Percentiles rank a stretch among this genome's conserved stretches.
Evolutionary conservation across 2,329 filamentous ascomycete species (phyloP).

Genomic region (Paraphaeosphaeria minitans): DNA sequence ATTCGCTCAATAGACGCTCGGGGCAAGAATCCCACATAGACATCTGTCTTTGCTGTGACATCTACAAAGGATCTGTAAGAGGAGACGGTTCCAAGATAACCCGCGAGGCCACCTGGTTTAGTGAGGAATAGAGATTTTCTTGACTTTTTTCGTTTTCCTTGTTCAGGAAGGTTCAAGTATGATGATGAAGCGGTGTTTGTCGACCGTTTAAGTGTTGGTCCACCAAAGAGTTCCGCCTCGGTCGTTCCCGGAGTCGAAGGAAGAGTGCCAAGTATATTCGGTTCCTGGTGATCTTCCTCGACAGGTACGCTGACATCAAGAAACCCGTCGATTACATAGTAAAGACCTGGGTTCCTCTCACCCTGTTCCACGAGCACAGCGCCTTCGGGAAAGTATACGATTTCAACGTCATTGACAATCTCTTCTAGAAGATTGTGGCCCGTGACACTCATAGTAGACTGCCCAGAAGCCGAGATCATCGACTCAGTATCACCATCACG

Average conservation of each 20-base stretch:
- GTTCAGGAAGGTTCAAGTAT: conserved; percentile 34
- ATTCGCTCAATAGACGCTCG: conserved; percentile 85
- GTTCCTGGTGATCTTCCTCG: conserved; percentile 61
- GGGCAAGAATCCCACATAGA: conserved; percentile 95
- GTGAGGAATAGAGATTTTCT: conserved; percentile 84
- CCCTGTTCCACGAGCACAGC: conserved; percentile 95
- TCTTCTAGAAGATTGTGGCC: conserved; percentile 74
- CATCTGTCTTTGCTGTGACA: conserved; percentile 95
- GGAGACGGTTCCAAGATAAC: conserved; percentile 92
- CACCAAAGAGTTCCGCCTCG: conserved; percentile 43
- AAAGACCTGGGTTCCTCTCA: conserved; percentile 92
- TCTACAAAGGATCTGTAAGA: conserved; percentile 97
- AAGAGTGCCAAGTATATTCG: conserved; percentile 52
- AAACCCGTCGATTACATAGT: conserved; percentile 98
- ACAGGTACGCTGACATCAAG: conserved; percentile 87
- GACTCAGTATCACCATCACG: conserved; percentile 87
- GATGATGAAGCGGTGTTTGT: conserved; percentile 30
- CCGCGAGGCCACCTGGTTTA: conserved; percentile 91
- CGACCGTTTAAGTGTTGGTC: conserved; percentile 29
- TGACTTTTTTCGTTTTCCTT: conserved; percentile 52
- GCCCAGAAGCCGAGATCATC: conserved; percentile 60
- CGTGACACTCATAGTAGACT: conserved; percentile 58
- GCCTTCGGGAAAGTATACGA: conserved; percentile 95
- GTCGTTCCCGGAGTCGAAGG: conserved; percentile 42
- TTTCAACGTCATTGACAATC: conserved; percentile 89